A percentile compares a stretch with the other conserved stretches of the same genome.
These are phyloP conservation scores for Schizosaccharomyces pombe DNA, from an alignment of 805 yeast genomes.

Conservation along the genomic window ASM294v3 CU329670.1:2513001-2513500, in stretches of 20 bases:
- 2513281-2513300: slow-evolving; percentile 48
- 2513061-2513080: slow-evolving; percentile 72
- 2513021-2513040: slow-evolving; percentile 40
- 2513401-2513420: slow-evolving; percentile 66
- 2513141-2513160: slow-evolving; percentile 62
- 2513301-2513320: slow-evolving; percentile 56
- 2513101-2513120: slow-evolving; percentile 20
- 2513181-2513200: slow-evolving; percentile 57
- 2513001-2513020: slow-evolving; percentile 24
- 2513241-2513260: slow-evolving; percentile 60
- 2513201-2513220: slow-evolving; percentile 76
- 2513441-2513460: slow-evolving; percentile 87
- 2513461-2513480: slow-evolving; percentile 59
- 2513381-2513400: slow-evolving; percentile 52
- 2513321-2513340: slow-evolving; percentile 62
- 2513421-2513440: slow-evolving; percentile 68
- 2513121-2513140: slow-evolving; percentile 70
- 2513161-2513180: slow-evolving; percentile 46
- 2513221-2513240: slow-evolving; percentile 76
- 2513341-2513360: slow-evolving; percentile 33
- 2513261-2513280: slow-evolving; percentile 82
- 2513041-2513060: slow-evolving; percentile 46
- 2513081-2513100: slow-evolving; percentile 72
- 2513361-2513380: slow-evolving; percentile 52
- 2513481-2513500: slow-evolving; percentile 42